Evolutionary conservation across 148 eudicot species (phyloP).

Genomic region (Polygonum aviculare): DNA sequence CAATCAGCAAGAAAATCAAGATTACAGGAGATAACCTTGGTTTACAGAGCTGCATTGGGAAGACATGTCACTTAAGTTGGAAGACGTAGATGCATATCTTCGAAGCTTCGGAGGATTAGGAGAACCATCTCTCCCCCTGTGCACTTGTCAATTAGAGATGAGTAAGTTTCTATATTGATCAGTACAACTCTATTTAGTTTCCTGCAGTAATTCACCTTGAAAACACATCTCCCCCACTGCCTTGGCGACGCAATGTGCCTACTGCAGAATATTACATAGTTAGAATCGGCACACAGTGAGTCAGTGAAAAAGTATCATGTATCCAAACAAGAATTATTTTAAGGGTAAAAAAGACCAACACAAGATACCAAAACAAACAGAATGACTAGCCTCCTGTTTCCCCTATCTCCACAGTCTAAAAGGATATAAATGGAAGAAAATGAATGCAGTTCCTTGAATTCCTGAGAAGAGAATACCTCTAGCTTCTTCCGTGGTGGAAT

Average conservation of each 20-base stretch:
- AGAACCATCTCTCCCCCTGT: constrained; percentile 46
- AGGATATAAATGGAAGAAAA: neutral
- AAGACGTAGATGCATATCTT: constrained; percentile 65
- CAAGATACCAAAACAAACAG: neutral
- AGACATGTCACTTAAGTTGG: constrained; percentile 44
- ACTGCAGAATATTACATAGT: constrained; percentile 15
- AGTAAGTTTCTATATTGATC: neutral
- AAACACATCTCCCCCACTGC: constrained; percentile 63
- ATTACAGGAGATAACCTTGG: constrained; percentile 39
- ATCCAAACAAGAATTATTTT: neutral
- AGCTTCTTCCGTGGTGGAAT: constrained; percentile 46
- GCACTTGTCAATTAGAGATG: constrained; percentile 17
- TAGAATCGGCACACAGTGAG: neutral
- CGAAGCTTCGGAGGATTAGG: constrained; percentile 55
- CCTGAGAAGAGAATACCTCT: constrained; percentile 33
- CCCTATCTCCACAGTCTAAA: neutral
- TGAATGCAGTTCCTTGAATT: neutral
- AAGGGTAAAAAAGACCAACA: neutral
- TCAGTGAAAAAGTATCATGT: neutral
- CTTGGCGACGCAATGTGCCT: constrained; percentile 71
- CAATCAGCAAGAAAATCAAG: neutral
- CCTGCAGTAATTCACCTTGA: constrained; percentile 41
- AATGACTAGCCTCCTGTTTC: neutral
- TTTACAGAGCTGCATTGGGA: constrained; percentile 38
- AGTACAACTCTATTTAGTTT: neutral